These are phyloP conservation scores for Neoascochyta sp. DNA, from an alignment of 2,329 filamentous ascomycete genomes.

Conservation along the genomic window DNA sequence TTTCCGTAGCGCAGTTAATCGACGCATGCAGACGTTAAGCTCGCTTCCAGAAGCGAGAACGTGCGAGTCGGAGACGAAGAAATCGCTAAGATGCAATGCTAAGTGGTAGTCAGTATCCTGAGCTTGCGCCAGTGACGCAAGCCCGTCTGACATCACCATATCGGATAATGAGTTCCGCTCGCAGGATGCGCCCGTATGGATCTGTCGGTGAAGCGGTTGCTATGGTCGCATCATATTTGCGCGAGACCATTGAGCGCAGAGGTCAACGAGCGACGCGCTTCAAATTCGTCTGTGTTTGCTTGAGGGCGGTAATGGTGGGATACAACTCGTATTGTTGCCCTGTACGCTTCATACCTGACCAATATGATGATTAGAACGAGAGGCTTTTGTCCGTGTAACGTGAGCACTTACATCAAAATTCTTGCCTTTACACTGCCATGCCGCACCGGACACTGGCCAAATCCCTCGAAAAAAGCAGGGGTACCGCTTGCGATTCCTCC, in stretches of 20 bases:
- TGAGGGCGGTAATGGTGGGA: slow-evolving; percentile 45
- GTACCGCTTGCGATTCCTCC: slow-evolving; percentile 43
- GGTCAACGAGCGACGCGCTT: slow-evolving; percentile 42
- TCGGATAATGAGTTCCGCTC: background rate
- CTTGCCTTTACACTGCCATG: slow-evolving; percentile 34
- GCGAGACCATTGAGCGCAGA: slow-evolving; percentile 39
- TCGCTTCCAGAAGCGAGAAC: no score
- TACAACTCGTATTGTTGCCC: slow-evolving; percentile 42
- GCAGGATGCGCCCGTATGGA: background rate
- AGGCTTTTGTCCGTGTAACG: slow-evolving; percentile 5
- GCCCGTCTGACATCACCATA: background rate
- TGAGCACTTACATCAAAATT: slow-evolving; percentile 41
- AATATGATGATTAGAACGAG: no score
- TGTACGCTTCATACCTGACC: slow-evolving; percentile 45
- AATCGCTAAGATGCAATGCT: no score
- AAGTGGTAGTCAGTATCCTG: background rate
- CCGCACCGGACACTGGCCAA: slow-evolving; percentile 36
- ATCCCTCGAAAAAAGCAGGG: slow-evolving; percentile 43
- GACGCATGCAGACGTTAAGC: no score
- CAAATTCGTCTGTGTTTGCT: slow-evolving; percentile 40
- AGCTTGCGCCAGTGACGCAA: background rate
- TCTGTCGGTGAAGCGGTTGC: no score
- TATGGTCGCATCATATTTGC: slow-evolving; percentile 22
- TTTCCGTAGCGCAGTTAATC: no score
- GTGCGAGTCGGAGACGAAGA: no score